Evolutionary conservation across 2,329 filamentous ascomycete species (phyloP).

Genomic region (Pseudogymnoascus sp.): DNA sequence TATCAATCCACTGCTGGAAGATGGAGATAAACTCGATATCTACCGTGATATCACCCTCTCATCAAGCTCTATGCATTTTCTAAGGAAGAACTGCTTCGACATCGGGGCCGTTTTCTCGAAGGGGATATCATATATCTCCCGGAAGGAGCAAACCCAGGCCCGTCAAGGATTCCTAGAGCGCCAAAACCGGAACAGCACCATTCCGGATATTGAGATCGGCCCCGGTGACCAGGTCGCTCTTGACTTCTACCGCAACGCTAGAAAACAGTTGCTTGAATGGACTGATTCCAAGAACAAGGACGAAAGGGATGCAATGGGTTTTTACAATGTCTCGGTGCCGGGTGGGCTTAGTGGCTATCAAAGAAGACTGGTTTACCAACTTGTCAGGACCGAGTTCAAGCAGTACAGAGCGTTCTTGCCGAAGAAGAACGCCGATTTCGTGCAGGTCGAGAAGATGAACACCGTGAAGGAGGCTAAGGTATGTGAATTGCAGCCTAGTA

Average conservation of each 20-base stretch:
- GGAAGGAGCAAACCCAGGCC: conserved; percentile 47
- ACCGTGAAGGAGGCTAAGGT: conserved; percentile 24
- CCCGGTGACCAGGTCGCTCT: conserved; percentile 21
- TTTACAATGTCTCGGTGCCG: conserved; percentile 41
- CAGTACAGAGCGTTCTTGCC: conserved; percentile 21
- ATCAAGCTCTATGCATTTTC: conserved; percentile 50
- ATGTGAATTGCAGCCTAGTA: neutral
- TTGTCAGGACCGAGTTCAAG: conserved; percentile 57
- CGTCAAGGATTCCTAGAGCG: conserved; percentile 31
- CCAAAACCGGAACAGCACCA: conserved; percentile 23
- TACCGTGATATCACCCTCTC: conserved; percentile 50
- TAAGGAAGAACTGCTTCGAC: conserved; percentile 52
- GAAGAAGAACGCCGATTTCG: conserved; percentile 25
- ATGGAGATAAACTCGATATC: conserved; percentile 45
- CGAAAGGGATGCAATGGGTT: conserved; percentile 27
- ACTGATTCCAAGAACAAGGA: neutral
- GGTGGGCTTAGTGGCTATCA: conserved; percentile 50
- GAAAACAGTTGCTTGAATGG: conserved; percentile 15
- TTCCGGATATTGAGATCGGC: conserved; percentile 25
- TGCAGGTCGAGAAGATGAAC: conserved; percentile 29
- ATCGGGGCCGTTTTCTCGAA: conserved; percentile 48
- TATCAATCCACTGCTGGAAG: conserved; percentile 48
- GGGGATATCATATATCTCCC: conserved; percentile 58
- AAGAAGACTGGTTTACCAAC: conserved; percentile 58
- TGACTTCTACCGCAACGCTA: conserved; percentile 23